Evolutionary conservation across 306 rosid species (phyloP), one percentile per base, ranked within the genome.

Genomic region (Potentilla sterilis): DNA sequence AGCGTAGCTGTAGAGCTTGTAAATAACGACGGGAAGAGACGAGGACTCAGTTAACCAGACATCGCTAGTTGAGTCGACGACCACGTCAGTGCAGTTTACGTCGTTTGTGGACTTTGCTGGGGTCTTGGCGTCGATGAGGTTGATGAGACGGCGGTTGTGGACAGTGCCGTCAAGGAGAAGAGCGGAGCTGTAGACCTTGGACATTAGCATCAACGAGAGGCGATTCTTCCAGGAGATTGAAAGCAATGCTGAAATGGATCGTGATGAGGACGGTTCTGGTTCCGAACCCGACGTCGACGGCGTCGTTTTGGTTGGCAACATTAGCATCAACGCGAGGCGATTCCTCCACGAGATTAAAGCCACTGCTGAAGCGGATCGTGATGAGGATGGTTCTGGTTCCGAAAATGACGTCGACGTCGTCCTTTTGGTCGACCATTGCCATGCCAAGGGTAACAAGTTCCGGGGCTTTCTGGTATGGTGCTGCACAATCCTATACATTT

Each of bases 121-220:
- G 74, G 83, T 5, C 34, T 84, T 82, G 66, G 13, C 13, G 13
- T 91, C 98, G 58, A 88, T 3, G 46, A 91, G 8, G n/a, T 76
- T 40, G 68, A 86, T 21, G 55, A 93, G 21, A 63, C 88, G 86
- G 79, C 97, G 93, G 59, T 93, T 89, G n/a, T n/a, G n/a, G 61
- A 93, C 4, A 42, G 91, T 91, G 76, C 87, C 89, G 80, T 93
- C 47, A 0, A 61, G 8, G 6, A 88, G 92, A 61, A 85, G 76
- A 0, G 73, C 51, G 2, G 1, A 28, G 28, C 28, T 28, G 22
- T 81, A 67, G 57, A 67, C 0, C 7, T 73, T 5, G 3, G 82
- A 62, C n/a, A 86, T 32, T 0, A 86, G 0, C 6, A n/a, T n/a
- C n/a, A n/a, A n/a, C n/a, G n/a, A n/a, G n/a, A n/a, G n/a, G n/a